Base-by-base conservation (phyloP, 2,329 filamentous ascomycete genomes). In the Fusarium continuum region DNA sequence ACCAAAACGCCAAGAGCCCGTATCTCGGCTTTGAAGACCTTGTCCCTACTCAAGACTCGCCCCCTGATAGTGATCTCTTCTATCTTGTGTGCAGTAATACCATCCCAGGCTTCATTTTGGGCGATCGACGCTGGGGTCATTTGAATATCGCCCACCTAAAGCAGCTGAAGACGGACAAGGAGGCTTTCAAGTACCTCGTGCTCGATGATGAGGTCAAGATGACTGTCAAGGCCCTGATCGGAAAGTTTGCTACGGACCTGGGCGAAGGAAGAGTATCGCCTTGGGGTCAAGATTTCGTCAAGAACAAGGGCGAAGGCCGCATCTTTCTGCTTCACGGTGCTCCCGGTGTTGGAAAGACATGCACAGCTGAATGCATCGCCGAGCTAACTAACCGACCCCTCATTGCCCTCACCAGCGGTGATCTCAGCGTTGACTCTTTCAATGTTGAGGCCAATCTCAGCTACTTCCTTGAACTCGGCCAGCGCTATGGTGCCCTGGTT, bases 341-440 rank as follows among this genome's bases (percentile, higher is more conserved):
- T 8, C 83, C 83, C 2, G 84, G 82, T n/a, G 81, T 85, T 1
- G 84, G 83, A 53, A 86, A 86, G 73, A 86, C 83, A 0, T 82
- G 82, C 69, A 86, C 83, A 3, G 83, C 82, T 11, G 83, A 86
- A 70, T 82, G 82, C 34, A 77, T 85, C 4, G 82, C 83, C 6
- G 82, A 85, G 71, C 73, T 82, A 19, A 80, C 79, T 34, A 78
- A 77, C 22, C 78, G 80, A 1, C 84, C 83, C 4, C 78, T 86
- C 8, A 79, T 85, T 50, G 77, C 79, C 1, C 76, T 86, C 16
- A 83, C 81, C 1, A 79, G 75, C 40, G 82, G 82, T 26, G 82
- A 85, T 62, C 73, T 85, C 20, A 76, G 76, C 58, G 77, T 77
- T 9, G 69, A 76, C 31, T 70, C 75, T 6, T 67, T 64, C 34